These are phyloP conservation scores for Aspergillus kassunensis DNA, from an alignment of 495 filamentous ascomycete genomes.

Conservation along the genomic window DNA sequence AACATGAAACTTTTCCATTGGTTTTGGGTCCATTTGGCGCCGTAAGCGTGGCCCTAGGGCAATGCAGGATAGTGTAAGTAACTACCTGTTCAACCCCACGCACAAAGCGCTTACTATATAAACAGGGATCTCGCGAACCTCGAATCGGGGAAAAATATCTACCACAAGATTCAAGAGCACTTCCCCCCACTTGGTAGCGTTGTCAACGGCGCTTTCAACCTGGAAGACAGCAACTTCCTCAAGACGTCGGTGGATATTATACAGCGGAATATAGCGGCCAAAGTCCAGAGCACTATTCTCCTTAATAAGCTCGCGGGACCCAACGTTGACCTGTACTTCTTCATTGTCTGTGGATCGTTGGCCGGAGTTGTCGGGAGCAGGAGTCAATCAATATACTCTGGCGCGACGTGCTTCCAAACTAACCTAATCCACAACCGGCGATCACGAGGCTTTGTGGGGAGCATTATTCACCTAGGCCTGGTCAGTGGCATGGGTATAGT, in stretches of 20 bases:
- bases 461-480: conserved; percentile 4
- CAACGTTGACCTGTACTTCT: conserved; percentile 10
- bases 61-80: too few species aligned
- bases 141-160: background rate
- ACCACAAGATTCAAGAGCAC: background rate
- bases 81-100: too few species aligned
- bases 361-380: conserved; percentile 3
- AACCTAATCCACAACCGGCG: conserved; percentile 4
- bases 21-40: too few species aligned
- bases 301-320: conserved; percentile 2
- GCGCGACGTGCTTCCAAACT: conserved; percentile 1
- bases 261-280: background rate
- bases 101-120: too few species aligned
- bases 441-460: background rate
- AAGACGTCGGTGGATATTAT: background rate
- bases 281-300: conserved; percentile 8
- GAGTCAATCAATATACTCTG: conserved; percentile 4
- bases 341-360: conserved; percentile 13
- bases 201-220: conserved; percentile 5
- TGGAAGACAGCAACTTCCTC: conserved; percentile 2
- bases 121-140: conserved; percentile 10
- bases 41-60: too few species aligned
- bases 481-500: conserved; percentile 6
- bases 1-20: too few species aligned
- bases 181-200: conserved; percentile 10